Percentiles rank a stretch among this genome's conserved stretches.
These are phyloP conservation scores for Clohesyomyces aquaticus DNA, from an alignment of 495 filamentous ascomycete genomes.

Conservation along the genomic window DNA sequence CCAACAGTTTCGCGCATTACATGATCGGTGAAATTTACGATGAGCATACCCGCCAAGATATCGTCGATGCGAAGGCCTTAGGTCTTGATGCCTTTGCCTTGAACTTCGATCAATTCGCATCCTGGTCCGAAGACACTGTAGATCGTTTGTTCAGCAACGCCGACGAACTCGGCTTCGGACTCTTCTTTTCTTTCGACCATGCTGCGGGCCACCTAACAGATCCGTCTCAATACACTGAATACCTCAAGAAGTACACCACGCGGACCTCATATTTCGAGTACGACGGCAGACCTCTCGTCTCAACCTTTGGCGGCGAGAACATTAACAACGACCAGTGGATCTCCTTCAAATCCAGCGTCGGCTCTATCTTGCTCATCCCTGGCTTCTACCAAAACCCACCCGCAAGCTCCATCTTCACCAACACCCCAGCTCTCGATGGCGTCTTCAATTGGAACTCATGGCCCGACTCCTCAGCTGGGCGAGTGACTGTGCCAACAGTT, in stretches of 20 bases:
- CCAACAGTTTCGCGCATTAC: conserved; percentile 30
- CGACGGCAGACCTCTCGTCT: conserved; percentile 20
- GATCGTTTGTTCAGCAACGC: conserved; percentile 27
- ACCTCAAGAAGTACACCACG: conserved; percentile 9
- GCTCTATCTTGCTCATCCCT: conserved; percentile 19
- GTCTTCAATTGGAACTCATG: conserved; percentile 33
- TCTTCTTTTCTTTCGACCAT: conserved; percentile 34
- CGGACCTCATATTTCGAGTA: conserved; percentile 29
- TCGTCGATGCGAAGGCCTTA: conserved; percentile 20
- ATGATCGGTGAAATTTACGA: conserved; percentile 32
- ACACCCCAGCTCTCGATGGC: conserved; percentile 10
- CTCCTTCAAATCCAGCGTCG: conserved; percentile 19
- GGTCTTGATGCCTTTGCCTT: conserved; percentile 31
- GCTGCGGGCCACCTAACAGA: conserved; percentile 16
- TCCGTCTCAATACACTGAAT: conserved; percentile 11
- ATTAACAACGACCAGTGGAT: conserved; percentile 15
- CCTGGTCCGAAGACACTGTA: conserved; percentile 21
- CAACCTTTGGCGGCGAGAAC: conserved; percentile 29
- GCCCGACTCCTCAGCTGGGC: not conserved
- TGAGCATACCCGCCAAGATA: conserved; percentile 29
- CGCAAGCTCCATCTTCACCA: conserved; percentile 7
- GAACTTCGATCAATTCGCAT: conserved; percentile 14
- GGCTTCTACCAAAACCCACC: conserved; percentile 23
- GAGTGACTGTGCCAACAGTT: conserved; percentile 11
- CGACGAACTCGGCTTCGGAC: conserved; percentile 22